Base-by-base conservation (phyloP, 2,329 filamentous ascomycete genomes). In the Xylariomycetidae sp. region DNA sequence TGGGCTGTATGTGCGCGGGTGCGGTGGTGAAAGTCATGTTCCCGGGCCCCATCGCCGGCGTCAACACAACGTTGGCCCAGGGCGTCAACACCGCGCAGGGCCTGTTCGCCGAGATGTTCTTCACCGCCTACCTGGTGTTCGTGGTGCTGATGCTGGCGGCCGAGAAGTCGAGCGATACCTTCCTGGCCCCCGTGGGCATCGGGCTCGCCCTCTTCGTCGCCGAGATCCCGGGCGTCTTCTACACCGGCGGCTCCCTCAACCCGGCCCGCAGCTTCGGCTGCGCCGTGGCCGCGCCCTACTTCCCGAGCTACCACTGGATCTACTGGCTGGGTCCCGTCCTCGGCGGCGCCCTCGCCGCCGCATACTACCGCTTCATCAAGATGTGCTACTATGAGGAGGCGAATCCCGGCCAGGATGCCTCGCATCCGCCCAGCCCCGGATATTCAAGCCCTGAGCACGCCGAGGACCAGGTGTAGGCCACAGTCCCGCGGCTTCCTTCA, bases 111-210 rank as follows among this genome's bases (percentile, higher is more conserved):
- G 75, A 79, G 50, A 70, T 76, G 61, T 74, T 79, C 48, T 61
- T 79, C 20, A 79, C 74, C 0, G 64, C 72, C 1, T 63, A 76
- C 48, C 61, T 80, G 12, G 67, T 79, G 9, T 69, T 79, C 37
- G 69, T 74, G 6, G 68, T 79, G 35, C 68, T 78, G 50, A 82
- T 82, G 75, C 61, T 82, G 20, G 78, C 77, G 1, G 70, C 67
- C 4, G 77, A 82, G 49, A 83, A 84, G 56, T 78, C 82, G 48
- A 74, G 73, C 42, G 73, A 71, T 5, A 84, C 79, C 0, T 83
- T 70, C 47, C 57, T 83, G 4, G 80, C 79, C 0, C 80, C 80
- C 0, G 57, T 85, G 0, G 79, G 75, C 0, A 82, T 85, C 42
- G 80, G 80, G 0, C 55, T 84, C 2, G 60, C 78, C 0, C 63